phyloP scores from a whole-genome alignment of 352 stramenopile species.

The Phytophthora podocarpi region DNA sequence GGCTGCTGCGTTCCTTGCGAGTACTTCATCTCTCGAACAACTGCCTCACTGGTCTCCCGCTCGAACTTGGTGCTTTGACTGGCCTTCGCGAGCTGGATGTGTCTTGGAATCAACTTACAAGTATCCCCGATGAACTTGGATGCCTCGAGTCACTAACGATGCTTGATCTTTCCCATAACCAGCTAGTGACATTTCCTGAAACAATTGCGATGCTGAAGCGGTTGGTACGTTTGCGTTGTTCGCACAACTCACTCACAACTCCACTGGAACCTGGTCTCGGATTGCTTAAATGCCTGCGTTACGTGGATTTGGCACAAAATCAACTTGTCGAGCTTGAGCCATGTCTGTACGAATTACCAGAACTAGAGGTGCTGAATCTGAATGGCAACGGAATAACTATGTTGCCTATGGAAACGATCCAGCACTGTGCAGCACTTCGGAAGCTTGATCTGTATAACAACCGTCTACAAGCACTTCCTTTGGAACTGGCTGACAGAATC shows the following conservation, averaged over 20 bases:
- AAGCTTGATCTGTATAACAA: conserved; percentile 78
- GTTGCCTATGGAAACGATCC: conserved; percentile 50
- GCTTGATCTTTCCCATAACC: conserved; percentile 64
- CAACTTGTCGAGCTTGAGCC: conserved; percentile 48
- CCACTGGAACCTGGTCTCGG: conserved; percentile 43
- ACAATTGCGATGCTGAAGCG: conserved; percentile 55
- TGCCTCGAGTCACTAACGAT: conserved; percentile 45
- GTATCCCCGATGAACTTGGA: conserved; percentile 66
- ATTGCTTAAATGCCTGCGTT: conserved; percentile 40
- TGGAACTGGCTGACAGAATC: conserved; percentile 54
- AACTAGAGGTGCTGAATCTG: conserved; percentile 62
- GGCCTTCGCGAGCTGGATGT: conserved; percentile 57
- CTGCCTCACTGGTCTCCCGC: conserved; percentile 40
- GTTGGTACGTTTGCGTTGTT: conserved; percentile 48
- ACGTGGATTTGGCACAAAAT: conserved; percentile 70
- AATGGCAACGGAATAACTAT: conserved; percentile 50
- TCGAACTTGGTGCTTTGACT: conserved; percentile 58
- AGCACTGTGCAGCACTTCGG: conserved; percentile 34
- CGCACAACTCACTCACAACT: conserved; percentile 51
- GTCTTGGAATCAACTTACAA: conserved; percentile 60
- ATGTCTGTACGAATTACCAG: conserved; percentile 52
- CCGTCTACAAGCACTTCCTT: conserved; percentile 49
- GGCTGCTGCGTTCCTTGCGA: conserved; percentile 40
- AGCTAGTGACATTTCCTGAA: conserved; percentile 44
- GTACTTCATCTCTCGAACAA: conserved; percentile 51